Conservation (phyloP, 192 early-diverging fungal genomes). For the Thoreauomyces humboldtii region DNA sequence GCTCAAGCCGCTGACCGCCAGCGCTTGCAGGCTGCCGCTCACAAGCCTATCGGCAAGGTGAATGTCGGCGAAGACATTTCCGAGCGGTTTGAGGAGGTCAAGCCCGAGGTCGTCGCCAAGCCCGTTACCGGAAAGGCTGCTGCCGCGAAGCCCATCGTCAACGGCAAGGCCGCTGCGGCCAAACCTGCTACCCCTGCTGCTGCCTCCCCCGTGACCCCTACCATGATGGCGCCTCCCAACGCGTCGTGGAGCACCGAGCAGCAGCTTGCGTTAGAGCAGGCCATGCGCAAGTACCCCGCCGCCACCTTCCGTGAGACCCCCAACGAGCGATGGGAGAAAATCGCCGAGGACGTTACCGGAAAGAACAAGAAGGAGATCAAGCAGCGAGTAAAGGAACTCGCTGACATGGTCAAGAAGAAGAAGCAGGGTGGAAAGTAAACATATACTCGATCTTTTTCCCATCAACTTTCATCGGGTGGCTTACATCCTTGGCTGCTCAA, state of each 20-base stretch:
- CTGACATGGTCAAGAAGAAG: slow-evolving; percentile 41
- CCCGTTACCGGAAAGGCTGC: slow-evolving; percentile 10
- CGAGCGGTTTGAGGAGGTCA: slow-evolving; percentile 23
- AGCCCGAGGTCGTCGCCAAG: background rate
- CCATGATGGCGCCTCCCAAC: slow-evolving; percentile 29
- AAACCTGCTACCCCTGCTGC: background rate
- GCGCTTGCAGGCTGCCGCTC: slow-evolving; percentile 31
- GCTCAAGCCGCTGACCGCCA: slow-evolving; percentile 35
- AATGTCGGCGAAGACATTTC: slow-evolving; percentile 34
- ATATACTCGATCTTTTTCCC: background rate
- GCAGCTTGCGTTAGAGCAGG: slow-evolving; percentile 43
- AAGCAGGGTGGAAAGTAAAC: slow-evolving; percentile 36
- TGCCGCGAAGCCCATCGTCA: slow-evolving; percentile 3
- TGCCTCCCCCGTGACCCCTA: slow-evolving; percentile 9
- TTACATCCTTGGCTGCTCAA: no score
- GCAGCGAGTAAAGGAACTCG: slow-evolving; percentile 49
- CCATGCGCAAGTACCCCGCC: slow-evolving; percentile 49
- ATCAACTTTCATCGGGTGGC: background rate
- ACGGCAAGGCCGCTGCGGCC: background rate
- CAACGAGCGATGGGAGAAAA: slow-evolving; percentile 51
- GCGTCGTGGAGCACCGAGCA: slow-evolving; percentile 43
- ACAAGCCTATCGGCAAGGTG: slow-evolving; percentile 29
- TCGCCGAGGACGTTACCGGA: slow-evolving; percentile 43
- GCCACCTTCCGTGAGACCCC: slow-evolving; percentile 33
- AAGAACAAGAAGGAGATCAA: slow-evolving; percentile 52